Evolutionary conservation across 345 rosid genomes (phyloP).

Genomic region (Combretum micranthum): DNA sequence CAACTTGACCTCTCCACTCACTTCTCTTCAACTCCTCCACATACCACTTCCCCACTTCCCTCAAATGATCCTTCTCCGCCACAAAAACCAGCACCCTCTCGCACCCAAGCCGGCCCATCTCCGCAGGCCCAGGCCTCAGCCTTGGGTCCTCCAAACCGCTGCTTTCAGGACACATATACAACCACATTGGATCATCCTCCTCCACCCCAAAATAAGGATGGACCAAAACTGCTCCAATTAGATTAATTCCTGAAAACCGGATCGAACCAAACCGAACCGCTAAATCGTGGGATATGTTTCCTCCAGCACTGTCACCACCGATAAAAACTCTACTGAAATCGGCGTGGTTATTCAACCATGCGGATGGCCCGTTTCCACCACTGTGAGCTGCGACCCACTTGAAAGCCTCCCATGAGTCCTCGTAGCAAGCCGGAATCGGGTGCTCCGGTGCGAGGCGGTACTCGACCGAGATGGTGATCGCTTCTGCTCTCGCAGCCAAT

Average conservation of each 20-base stretch:
- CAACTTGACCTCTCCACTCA: conserved; percentile 26
- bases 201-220: conserved; percentile 46
- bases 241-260: conserved; percentile 15
- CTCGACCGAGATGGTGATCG: conserved; percentile 21
- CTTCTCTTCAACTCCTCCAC: conserved; percentile 24
- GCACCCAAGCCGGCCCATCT: conserved; percentile 23
- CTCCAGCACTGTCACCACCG: conserved; percentile 36
- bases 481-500: conserved; percentile 9
- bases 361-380: conserved; percentile 17
- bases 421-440: conserved; percentile 25
- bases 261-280: conserved; percentile 22
- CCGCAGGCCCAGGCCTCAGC: conserved; percentile 28
- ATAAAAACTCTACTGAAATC: conserved; percentile 24
- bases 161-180: conserved; percentile 29
- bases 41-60: conserved; percentile 10
- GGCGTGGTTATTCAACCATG: conserved; percentile 20
- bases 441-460: conserved; percentile 26
- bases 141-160: conserved; percentile 30
- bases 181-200: conserved; percentile 34
- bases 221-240: conserved; percentile 34
- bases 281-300: conserved; percentile 23
- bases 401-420: conserved; percentile 32
- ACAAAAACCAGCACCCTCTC: conserved; percentile 28
- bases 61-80: conserved; percentile 29
- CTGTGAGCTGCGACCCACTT: conserved; percentile 24